Percentiles rank a stretch among this genome's conserved stretches.
These are phyloP conservation scores for Anaeramoeba flamelloides DNA, from an alignment of 78 protist genomes.

Conservation along the genomic window DNA sequence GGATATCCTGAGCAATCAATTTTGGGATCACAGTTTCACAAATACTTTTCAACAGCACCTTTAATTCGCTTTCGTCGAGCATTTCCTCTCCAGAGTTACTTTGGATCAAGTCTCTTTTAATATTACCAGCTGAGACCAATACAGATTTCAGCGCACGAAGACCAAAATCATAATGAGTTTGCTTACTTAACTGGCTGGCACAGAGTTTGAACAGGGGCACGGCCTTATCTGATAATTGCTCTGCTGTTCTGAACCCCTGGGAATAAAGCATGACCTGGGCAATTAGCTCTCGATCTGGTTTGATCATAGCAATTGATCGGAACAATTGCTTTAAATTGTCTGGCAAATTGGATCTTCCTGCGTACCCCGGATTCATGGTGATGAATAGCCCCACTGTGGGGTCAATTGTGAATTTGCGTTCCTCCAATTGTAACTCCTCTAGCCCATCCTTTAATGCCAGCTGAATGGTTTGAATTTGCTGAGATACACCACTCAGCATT, in stretches of 20 bases:
- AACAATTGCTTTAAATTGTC: conserved; percentile 63
- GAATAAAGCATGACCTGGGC: conserved; percentile 56
- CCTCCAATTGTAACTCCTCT: conserved; percentile 37
- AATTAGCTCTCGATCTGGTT: conserved; percentile 58
- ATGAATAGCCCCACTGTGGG: conserved; percentile 51
- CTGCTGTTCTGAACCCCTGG: conserved; percentile 16
- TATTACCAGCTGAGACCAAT: conserved; percentile 46
- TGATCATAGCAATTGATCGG: conserved; percentile 70
- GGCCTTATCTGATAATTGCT: conserved; percentile 50
- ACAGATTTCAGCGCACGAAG: conserved; percentile 55
- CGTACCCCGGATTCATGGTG: conserved; percentile 77
- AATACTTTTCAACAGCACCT: conserved; percentile 26
- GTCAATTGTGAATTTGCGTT: conserved; percentile 32
- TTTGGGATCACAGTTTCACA: conserved; percentile 28
- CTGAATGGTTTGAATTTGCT: conserved; percentile 53
- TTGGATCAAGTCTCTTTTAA: not conserved
- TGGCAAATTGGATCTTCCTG: conserved; percentile 68
- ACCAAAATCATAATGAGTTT: conserved; percentile 61
- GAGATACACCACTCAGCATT: conserved; percentile 64
- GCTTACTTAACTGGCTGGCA: conserved; percentile 54
- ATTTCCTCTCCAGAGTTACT: not conserved
- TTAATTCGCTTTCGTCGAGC: not conserved
- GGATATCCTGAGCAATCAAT: conserved; percentile 40
- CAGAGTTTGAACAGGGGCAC: conserved; percentile 71
- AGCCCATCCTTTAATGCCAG: conserved; percentile 15